Base-by-base conservation (phyloP, 768 basidiomycete genomes). In the Boletus coccyginus region DNA sequence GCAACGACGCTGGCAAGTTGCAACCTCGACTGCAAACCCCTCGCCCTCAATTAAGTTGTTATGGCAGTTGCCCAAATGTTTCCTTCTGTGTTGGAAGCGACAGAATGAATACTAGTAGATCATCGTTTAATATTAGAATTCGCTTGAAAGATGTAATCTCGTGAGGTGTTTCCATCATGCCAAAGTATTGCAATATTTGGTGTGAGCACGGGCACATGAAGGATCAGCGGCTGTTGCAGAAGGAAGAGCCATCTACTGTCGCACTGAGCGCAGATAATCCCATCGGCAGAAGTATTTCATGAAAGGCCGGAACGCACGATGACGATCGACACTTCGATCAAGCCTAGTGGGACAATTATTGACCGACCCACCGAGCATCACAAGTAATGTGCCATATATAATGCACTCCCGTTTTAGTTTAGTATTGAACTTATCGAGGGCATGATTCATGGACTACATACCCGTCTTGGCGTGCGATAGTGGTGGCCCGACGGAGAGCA, bases 391-490 rank as follows among this genome's bases (percentile, higher is more conserved):
- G 12, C 38, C 21, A 27, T 31, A 39, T 19, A 32, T 42, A 31
- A 13, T 11, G 5, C 27, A 35, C 19, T 6, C 3, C 27, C 43
- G 12, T 33, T 51, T 56, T 58, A 62, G 21, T 97, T 98, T 69
- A 96, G 96, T 2, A 98, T 99, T 62, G 95, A 88, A 0, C 96
- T 97, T 3, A 82, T 98, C 4, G 96, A 99, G 70, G 94, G 85
- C 0, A 98, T 98, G 94, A 81, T 85, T 9, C 94, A 90, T 46
- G 92, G 94, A 3, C 70, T 98, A n/a, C n/a, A n/a, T n/a, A 0
- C 94, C 95, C 0, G 88, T 98, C 1, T 73, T 99, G 19, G 95
- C 94, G 0, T 92, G 89, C 63, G 74, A 92, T 66, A 86, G 82
- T 55, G 92, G 92, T 16, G 96, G 96, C 3, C 97, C 97, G 10